Evolutionary conservation across 129 eudicot genomes (phyloP).

Genomic region (Erigeron canadensis): DNA sequence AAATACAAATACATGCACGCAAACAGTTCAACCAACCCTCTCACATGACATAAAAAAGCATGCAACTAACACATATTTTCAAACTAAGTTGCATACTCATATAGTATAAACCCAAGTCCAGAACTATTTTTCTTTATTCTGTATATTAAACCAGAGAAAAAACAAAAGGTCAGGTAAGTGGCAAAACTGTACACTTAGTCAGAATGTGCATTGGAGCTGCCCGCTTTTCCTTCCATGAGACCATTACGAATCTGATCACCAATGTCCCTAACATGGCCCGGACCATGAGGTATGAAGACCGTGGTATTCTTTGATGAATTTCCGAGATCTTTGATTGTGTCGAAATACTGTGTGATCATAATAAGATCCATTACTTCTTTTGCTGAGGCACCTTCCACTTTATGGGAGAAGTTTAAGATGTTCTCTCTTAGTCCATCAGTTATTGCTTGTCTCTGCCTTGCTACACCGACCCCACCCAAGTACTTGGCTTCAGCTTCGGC

Average conservation of each 20-base stretch:
- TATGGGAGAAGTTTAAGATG: conserved; percentile 80
- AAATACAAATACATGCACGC: too few species aligned
- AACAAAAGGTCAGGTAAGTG: background rate
- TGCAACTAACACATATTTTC: background rate
- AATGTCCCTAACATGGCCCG: conserved; percentile 93
- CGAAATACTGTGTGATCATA: conserved; percentile 95
- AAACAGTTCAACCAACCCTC: background rate
- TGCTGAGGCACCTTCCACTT: conserved; percentile 79
- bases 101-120: background rate
- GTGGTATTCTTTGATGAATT: conserved; percentile 88
- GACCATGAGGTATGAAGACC: conserved; percentile 92
- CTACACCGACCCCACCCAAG: conserved; percentile 97
- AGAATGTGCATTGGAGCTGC: conserved; percentile 28
- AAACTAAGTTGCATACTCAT: background rate
- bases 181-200: conserved; percentile 10
- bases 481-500: conserved; percentile 95
- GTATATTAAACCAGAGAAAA: background rate
- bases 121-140: conserved; percentile 20
- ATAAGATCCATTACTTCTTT: conserved; percentile 98
- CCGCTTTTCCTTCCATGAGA: conserved; percentile 69
- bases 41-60: background rate
- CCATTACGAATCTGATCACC: conserved; percentile 91
- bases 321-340: conserved; percentile 92
- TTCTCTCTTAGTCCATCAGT: conserved; percentile 94
- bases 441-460: conserved; percentile 95